Conservation (phyloP, 768 basidiomycete species). For the Podaxis carcinomalis region DNA sequence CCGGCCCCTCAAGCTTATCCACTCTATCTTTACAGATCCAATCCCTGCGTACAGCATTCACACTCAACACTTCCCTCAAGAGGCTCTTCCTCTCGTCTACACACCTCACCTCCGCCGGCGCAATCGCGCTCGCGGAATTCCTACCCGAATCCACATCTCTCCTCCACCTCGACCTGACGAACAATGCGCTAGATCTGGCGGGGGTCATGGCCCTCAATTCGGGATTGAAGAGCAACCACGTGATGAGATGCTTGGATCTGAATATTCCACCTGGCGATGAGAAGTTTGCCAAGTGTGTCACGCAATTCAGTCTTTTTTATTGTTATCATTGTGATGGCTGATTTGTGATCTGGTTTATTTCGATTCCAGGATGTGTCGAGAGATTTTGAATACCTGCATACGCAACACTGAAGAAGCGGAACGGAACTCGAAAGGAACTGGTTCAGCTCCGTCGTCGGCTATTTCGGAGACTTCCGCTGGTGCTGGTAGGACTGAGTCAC, state of each 20-base stretch:
- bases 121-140: constrained; percentile 95
- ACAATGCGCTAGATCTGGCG: constrained; percentile 79
- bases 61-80: constrained; percentile 86
- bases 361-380: constrained; percentile 63
- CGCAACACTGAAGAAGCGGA: constrained; percentile 92
- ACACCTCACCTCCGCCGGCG: constrained; percentile 72
- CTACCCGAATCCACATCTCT: constrained; percentile 85
- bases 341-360: not conserved
- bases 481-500: constrained; percentile 8
- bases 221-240: constrained; percentile 78
- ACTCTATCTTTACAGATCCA: constrained; percentile 47
- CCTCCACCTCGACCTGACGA: constrained; percentile 87
- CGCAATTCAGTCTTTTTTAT: not conserved
- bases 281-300: constrained; percentile 61
- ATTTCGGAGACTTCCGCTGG: not conserved
- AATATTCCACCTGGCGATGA: constrained; percentile 87
- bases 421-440: constrained; percentile 26
- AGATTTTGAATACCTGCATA: constrained; percentile 87
- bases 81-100: constrained; percentile 90
- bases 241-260: constrained; percentile 89
- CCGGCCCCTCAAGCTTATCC: not conserved
- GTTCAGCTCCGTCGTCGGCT: constrained; percentile 10
- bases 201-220: constrained; percentile 90
- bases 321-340: not conserved
- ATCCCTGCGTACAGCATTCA: constrained; percentile 89